A percentile compares a stretch with the other conserved stretches of the same genome.
These are phyloP conservation scores for Orbilia oligospora DNA, from an alignment of 2,329 filamentous ascomycete species.

Conservation along the genomic window DNA sequence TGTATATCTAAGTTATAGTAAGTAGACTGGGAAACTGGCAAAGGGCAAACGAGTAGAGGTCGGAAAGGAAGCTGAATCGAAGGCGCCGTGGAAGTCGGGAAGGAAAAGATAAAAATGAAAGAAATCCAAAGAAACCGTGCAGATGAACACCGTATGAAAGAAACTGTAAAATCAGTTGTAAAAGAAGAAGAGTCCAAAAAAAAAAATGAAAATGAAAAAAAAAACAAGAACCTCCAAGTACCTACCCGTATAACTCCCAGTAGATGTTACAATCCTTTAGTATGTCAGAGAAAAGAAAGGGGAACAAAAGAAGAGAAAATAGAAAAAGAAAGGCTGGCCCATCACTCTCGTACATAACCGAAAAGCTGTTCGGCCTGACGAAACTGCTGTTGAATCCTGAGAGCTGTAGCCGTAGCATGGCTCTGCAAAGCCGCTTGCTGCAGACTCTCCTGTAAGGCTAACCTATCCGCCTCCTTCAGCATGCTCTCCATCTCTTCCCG, in stretches of 20 bases:
- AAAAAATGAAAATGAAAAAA: too few species aligned
- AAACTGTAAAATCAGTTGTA: slow-evolving; percentile 24
- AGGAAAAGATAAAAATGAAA: neutral
- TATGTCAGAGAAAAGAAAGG: slow-evolving; percentile 15
- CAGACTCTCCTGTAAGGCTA: slow-evolving; percentile 42
- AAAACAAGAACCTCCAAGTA: slow-evolving; percentile 2
- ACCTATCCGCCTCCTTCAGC: slow-evolving; percentile 45
- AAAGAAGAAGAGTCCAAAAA: slow-evolving; percentile 1
- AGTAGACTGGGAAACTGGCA: neutral
- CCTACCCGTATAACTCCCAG: slow-evolving; percentile 47
- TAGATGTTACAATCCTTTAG: slow-evolving; percentile 40
- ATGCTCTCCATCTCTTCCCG: slow-evolving; percentile 47
- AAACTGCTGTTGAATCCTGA: slow-evolving; percentile 29
- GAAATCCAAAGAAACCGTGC: slow-evolving; percentile 1
- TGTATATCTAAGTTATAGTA: slow-evolving; percentile 30
- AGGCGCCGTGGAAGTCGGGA: slow-evolving; percentile 21
- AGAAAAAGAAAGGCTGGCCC: neutral
- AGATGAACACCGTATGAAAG: slow-evolving; percentile 14
- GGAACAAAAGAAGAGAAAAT: slow-evolving; percentile 26
- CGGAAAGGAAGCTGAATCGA: slow-evolving; percentile 23
- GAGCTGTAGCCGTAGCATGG: slow-evolving; percentile 26
- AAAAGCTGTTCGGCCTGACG: slow-evolving; percentile 47
- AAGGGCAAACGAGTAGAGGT: slow-evolving; percentile 19
- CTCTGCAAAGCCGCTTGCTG: slow-evolving; percentile 38
- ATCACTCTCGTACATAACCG: slow-evolving; percentile 36